These are phyloP conservation scores for Nidularia sp. DNA, from an alignment of 768 basidiomycete species.

Conservation along the genomic window DNA sequence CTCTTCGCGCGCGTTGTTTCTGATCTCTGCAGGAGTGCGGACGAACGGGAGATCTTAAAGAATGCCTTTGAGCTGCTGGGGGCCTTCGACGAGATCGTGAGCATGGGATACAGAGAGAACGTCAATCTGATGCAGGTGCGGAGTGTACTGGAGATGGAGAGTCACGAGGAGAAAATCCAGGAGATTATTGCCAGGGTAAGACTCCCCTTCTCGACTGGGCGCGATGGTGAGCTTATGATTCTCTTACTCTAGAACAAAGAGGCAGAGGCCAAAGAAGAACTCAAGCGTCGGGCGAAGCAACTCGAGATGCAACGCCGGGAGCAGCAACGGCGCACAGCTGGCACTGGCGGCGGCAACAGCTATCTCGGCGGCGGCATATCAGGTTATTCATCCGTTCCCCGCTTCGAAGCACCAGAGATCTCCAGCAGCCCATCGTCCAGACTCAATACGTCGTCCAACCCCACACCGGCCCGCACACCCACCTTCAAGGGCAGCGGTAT, in stretches of 20 bases:
- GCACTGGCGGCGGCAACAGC: slow-evolving; percentile 42
- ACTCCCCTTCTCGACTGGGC: slow-evolving; percentile 6
- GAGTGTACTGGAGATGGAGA: slow-evolving; percentile 84
- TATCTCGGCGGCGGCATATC: slow-evolving; percentile 66
- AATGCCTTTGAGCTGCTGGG: slow-evolving; percentile 92
- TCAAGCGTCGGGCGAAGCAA: slow-evolving; percentile 96
- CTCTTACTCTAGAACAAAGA: slow-evolving; percentile 78
- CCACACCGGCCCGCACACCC: slow-evolving; percentile 56
- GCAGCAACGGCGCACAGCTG: slow-evolving; percentile 74
- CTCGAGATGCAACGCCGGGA: slow-evolving; percentile 97
- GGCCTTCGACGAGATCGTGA: slow-evolving; percentile 96
- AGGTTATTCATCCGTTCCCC: slow-evolving; percentile 69
- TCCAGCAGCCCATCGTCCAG: slow-evolving; percentile 31
- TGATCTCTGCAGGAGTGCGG: slow-evolving; percentile 81
- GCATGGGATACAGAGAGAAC: slow-evolving; percentile 79
- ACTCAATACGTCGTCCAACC: slow-evolving; percentile 35
- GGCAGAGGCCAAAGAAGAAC: slow-evolving; percentile 97
- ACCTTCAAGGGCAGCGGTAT: slow-evolving; percentile 94
- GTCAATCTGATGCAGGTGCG: slow-evolving; percentile 77
- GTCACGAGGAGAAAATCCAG: slow-evolving; percentile 92
- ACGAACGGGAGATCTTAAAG: slow-evolving; percentile 85
- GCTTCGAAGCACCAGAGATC: slow-evolving; percentile 64
- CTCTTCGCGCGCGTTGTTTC: slow-evolving; percentile 93
- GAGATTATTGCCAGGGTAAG: slow-evolving; percentile 94
- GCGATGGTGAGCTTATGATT: slow-evolving; percentile 1